Base-by-base conservation (phyloP, 208 protist genomes). In the Leishmania martiniquensis region DNA sequence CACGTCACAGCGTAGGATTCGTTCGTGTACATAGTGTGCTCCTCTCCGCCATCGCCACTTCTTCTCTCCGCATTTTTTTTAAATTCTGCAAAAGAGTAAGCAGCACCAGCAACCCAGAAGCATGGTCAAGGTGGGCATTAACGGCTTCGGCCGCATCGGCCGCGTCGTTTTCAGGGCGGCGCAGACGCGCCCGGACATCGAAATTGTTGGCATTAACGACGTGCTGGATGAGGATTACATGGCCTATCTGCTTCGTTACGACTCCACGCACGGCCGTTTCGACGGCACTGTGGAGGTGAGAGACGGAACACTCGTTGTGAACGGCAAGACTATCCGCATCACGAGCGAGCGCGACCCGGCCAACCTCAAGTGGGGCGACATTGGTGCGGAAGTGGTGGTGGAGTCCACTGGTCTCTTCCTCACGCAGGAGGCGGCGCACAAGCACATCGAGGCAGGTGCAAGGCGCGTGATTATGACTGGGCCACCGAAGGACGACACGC, bases 391-490 rank as follows among this genome's bases (percentile, higher is more conserved):
- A 44, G 97, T 98, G 84, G 97, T 99, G 71, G 93, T 99, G 81
- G 99, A 99, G 92, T 99, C 98, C 5, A 99, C 99, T 47, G 99
- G 99, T 77, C 88, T 99, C 29, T 99, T 99, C 94, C 98, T 93
- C 12, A 89, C 87, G 49, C 90, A 93, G 37, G 93, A 95, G n/a
- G 93, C 89, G 45, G 98, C 97, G 42, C 75, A 88, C 74, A 90
- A 85, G 45, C 99, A 99, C 88, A 68, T 99, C 13, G 92, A 97
- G 55, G 97, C 93, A 60, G 98, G 98, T 54, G 99, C 98, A 76
- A 99, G 99, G 94, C 98, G 99, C 78, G 99, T 99, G 62, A 89
- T 99, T 85, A 99, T 99, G 93, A 99, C 98, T 49, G 99, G 99
- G n/a, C 99, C 99, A 42, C 97, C 99, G 42, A 91, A 90, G 22